Evolutionary conservation across 2,329 filamentous ascomycete species (phyloP).

Genomic region (Arthrinium puccinioides): DNA sequence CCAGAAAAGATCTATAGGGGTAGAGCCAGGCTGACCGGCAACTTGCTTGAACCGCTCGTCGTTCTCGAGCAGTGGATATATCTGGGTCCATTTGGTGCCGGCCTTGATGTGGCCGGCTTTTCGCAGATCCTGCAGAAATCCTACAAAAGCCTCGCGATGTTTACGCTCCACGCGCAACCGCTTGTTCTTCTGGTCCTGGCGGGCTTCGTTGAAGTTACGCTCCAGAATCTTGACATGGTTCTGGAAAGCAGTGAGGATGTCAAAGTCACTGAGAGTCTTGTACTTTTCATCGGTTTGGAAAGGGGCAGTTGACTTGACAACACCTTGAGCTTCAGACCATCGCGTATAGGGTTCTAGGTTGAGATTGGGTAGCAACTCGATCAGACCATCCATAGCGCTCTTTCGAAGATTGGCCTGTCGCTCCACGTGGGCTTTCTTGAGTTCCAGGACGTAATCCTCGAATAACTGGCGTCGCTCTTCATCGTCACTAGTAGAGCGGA

Average conservation of each 20-base stretch:
- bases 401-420: constrained; percentile 65
- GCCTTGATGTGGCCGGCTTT: constrained; percentile 77
- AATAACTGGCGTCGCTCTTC: constrained; percentile 83
- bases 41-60: constrained; percentile 80
- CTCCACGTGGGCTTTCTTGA: constrained; percentile 75
- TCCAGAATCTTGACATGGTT: constrained; percentile 91
- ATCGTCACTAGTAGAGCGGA: constrained; percentile 84
- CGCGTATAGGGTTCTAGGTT: constrained; percentile 88
- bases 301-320: constrained; percentile 69
- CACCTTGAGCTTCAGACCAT: constrained; percentile 83
- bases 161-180: constrained; percentile 79
- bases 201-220: constrained; percentile 81
- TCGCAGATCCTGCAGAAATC: constrained; percentile 68
- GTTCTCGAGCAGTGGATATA: constrained; percentile 66
- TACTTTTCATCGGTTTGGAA: constrained; percentile 82
- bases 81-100: constrained; percentile 80
- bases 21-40: constrained; percentile 77
- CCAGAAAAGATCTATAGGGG: constrained; percentile 90
- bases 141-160: constrained; percentile 73
- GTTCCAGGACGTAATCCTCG: constrained; percentile 81
- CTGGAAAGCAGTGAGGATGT: constrained; percentile 88
- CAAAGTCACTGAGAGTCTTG: constrained; percentile 75
- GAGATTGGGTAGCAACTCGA: constrained; percentile 69
- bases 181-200: constrained; percentile 78
- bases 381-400: constrained; percentile 77